These are phyloP conservation scores for Ilyonectria mors-panacis DNA, from an alignment of 2,329 filamentous ascomycete genomes.

Conservation along the genomic window DNA sequence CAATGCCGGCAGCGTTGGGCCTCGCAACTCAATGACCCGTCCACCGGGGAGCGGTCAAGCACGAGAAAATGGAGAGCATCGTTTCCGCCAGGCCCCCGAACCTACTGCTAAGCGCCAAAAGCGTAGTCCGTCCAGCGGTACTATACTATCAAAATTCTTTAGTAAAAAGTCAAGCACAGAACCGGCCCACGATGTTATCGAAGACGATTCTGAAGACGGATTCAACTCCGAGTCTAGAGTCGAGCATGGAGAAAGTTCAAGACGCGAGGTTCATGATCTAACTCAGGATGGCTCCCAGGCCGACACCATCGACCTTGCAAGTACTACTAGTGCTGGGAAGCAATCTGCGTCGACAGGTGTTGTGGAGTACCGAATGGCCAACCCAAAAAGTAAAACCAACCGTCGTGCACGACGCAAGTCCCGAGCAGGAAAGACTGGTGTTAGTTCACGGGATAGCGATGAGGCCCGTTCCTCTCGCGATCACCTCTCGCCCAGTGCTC, in stretches of 20 bases:
- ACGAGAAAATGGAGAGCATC: slow-evolving; percentile 3
- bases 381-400: slow-evolving; percentile 15
- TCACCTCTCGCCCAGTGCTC: slow-evolving; percentile 4
- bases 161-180: neutral
- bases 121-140: neutral
- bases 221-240: neutral
- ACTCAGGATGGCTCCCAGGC: slow-evolving; percentile 39
- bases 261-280: slow-evolving; percentile 33
- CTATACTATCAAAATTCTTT: slow-evolving; percentile 20
- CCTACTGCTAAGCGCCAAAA: slow-evolving; percentile 46
- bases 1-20: slow-evolving; percentile 36
- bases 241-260: neutral
- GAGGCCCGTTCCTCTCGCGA: neutral
- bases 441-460: slow-evolving; percentile 12
- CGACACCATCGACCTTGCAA: slow-evolving; percentile 38
- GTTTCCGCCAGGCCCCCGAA: slow-evolving; percentile 23
- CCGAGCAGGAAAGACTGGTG: neutral
- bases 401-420: slow-evolving; percentile 27
- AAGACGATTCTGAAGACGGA: slow-evolving; percentile 29
- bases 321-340: slow-evolving; percentile 33
- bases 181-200: slow-evolving; percentile 22
- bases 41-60: neutral
- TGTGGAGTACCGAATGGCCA: slow-evolving; percentile 42
- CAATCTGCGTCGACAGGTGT: slow-evolving; percentile 25
- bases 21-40: slow-evolving; percentile 37